Evolutionary conservation across 2,329 filamentous ascomycete species (phyloP), one percentile per base, ranked within the genome.

Genomic region (Penicillium griseofulvum): DNA sequence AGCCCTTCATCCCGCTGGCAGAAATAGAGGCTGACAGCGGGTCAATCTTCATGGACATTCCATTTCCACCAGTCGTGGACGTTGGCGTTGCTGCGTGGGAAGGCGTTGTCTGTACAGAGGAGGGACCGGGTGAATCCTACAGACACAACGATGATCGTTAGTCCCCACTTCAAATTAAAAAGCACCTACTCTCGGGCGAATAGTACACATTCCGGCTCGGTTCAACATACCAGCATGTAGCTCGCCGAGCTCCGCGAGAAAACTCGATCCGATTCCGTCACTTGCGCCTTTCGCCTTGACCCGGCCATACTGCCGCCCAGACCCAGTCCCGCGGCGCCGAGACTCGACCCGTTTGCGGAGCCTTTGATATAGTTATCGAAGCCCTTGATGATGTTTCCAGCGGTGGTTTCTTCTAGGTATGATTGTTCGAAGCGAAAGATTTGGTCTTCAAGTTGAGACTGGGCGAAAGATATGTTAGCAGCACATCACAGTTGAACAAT

Each of bases 301-400:
- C 65, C 63, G 5, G 53, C 63, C 12, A 62, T 60, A 14, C 62
- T 58, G 33, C 61, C 63, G 3, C 65, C 64, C 5, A 74, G 60
- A 34, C 73, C 70, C 11, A 74, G 60, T 5, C 70, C 66, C 3
- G 66, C 64, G 1, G 66, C 66, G 28, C 68, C 64, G 24, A 73
- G 59, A 24, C 62, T 65, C 1, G 71, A 68, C 4, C 76, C 80
- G n/a, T 85, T 83, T 9, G 84, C 82, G 17, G 82, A 83, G 52
- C 90, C 92, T 75, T 99, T 99, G 80, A 96, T 95, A 77, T 97
- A 99, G 71, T 91, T 95, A 74, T 99, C 94, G 74, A 99, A 99
- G 22, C 94, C 94, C 46, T 90, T 91, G 72, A 99, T 93, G 70
- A 99, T 97, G 77, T 99, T 99, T 42, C 94, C 94, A 19, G 84